These are phyloP conservation scores for Symbiodinium pilosum DNA, from an alignment of 73 alveolate genomes.

Conservation along the genomic window DNA sequence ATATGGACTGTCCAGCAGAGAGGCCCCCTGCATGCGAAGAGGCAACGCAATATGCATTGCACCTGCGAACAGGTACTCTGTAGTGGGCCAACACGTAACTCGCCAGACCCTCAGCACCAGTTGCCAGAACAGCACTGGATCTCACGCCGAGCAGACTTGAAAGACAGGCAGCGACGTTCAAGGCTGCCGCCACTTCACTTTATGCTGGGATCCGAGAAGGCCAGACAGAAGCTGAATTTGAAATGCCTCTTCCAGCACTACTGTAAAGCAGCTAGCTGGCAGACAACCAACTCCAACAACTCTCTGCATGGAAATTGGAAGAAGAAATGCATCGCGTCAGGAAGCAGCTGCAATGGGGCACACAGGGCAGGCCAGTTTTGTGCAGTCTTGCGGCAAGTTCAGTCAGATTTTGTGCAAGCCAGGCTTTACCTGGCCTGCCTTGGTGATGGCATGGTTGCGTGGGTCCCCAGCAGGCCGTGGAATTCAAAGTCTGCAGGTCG, in stretches of 20 bases:
- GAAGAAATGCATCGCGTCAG: no score
- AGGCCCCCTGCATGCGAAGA: not conserved
- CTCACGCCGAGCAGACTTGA: no score
- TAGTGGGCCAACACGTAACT: not conserved
- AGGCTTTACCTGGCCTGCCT: slow-evolving; percentile 14
- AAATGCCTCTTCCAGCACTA: no score
- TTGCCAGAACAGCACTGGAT: no score
- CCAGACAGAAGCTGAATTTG: not conserved
- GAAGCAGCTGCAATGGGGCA: slow-evolving; percentile 16
- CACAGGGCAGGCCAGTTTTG: not conserved
- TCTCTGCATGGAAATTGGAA: no score
- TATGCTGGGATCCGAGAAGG: slow-evolving; percentile 9
- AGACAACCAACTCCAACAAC: no score
- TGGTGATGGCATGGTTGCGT: not conserved
- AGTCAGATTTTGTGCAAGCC: not conserved
- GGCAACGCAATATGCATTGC: no score
- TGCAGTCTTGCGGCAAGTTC: not conserved
- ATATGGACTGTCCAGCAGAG: not conserved
- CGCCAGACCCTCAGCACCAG: not conserved
- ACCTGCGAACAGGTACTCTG: not conserved
- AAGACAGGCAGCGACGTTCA: not conserved
- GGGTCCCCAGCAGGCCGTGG: not conserved
- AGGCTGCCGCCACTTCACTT: slow-evolving; percentile 19
- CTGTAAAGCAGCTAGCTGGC: no score
- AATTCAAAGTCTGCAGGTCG: not conserved